Percentiles rank a stretch among this genome's conserved stretches.
Evolutionary conservation across 805 yeast species (phyloP).

Genomic region (Wickerhamia fluorescens): DNA sequence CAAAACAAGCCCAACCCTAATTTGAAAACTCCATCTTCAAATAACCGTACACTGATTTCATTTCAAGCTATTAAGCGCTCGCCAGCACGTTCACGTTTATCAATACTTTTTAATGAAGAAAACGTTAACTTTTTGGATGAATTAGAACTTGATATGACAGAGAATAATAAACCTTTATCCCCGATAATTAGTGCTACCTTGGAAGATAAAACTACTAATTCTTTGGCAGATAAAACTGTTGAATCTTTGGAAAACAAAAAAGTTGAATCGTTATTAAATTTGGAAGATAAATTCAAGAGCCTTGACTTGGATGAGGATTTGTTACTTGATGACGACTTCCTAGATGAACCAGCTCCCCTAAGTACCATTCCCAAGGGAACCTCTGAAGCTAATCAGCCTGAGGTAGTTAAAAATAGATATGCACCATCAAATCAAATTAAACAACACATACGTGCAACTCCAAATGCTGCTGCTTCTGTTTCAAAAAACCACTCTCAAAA

Average conservation of each 20-base stretch:
- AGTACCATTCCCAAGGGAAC: no score
- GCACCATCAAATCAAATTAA: neutral
- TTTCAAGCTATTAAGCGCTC: no score
- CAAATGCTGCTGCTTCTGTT: neutral
- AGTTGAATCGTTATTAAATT: neutral
- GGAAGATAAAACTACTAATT: no score
- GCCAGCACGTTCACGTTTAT: no score
- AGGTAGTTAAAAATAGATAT: neutral
- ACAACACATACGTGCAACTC: conserved; percentile 2
- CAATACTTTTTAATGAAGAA: conserved; percentile 12
- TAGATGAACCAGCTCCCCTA: conserved; percentile 20
- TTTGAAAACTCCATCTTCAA: no score
- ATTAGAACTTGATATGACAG: no score
- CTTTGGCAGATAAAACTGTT: no score
- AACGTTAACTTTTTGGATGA: conserved; percentile 15
- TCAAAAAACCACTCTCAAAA: conserved; percentile 11
- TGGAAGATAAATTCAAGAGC: conserved; percentile 5
- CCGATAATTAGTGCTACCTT: no score
- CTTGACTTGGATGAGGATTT: conserved; percentile 26
- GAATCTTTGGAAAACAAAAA: neutral
- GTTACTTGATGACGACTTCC: conserved; percentile 30
- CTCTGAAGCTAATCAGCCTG: no score
- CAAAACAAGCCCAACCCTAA: no score
- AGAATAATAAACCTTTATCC: no score
- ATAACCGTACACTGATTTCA: no score